These are phyloP conservation scores for Blastocystis sp. DNA, from an alignment of 352 stramenopile genomes.

Conservation along the genomic window DNA sequence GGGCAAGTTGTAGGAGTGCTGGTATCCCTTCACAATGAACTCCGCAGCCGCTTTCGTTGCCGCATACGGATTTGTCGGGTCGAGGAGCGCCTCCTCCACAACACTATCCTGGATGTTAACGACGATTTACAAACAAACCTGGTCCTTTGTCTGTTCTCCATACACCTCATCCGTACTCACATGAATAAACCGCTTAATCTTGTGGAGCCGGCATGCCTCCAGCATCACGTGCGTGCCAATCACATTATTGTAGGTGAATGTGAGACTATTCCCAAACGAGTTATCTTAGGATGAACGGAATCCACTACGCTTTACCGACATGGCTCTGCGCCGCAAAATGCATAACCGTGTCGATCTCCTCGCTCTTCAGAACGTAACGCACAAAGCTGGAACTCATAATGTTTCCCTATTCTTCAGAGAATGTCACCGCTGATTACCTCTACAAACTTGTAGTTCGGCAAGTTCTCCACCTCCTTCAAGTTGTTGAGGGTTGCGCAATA, in stretches of 20 bases:
- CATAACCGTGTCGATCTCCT: conserved; percentile 91
- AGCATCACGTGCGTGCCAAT: conserved; percentile 90
- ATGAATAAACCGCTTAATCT: conserved; percentile 85
- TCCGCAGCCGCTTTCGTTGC: conserved; percentile 92
- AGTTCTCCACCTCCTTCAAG: conserved; percentile 67
- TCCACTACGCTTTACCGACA: conserved; percentile 56
- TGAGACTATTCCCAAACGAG: conserved; percentile 93
- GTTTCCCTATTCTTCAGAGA: conserved; percentile 71
- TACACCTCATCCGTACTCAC: conserved; percentile 96
- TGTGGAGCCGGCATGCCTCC: conserved; percentile 79
- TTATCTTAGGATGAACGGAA: conserved; percentile 79
- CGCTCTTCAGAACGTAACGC: conserved; percentile 79
- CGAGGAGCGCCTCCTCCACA: conserved; percentile 61
- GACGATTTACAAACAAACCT: neutral
- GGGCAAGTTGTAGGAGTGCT: conserved; percentile 81
- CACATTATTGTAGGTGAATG: conserved; percentile 94
- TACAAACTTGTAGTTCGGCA: conserved; percentile 88
- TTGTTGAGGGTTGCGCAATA: conserved; percentile 79
- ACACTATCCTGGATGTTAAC: conserved; percentile 23
- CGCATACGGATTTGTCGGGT: conserved; percentile 91
- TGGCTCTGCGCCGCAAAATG: conserved; percentile 92
- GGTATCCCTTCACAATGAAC: conserved; percentile 86
- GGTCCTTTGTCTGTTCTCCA: conserved; percentile 68
- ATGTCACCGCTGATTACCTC: neutral
- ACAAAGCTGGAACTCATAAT: conserved; percentile 84